phyloP scores from a whole-genome alignment of 208 protist species.

The Endotrypanum monterogeii region DNA sequence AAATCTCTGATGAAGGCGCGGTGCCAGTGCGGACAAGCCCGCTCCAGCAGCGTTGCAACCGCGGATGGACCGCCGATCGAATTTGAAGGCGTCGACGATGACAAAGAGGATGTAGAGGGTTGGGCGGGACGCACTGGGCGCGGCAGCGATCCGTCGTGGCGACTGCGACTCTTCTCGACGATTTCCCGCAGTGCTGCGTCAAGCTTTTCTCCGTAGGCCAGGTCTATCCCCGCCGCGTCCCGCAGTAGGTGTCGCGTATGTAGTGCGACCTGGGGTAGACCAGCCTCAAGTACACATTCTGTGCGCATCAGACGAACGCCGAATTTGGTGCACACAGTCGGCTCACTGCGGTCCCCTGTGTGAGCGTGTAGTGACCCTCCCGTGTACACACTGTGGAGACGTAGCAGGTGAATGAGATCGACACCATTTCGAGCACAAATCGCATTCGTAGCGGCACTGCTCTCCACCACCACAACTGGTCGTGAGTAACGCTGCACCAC shows the following conservation, averaged over 20 bases:
- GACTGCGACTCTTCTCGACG: constrained; percentile 31
- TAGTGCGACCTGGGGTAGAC: constrained; percentile 22
- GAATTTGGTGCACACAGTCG: constrained; percentile 49
- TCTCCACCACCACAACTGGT: constrained; percentile 72
- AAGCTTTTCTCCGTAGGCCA: constrained; percentile 80
- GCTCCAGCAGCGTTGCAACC: constrained; percentile 56
- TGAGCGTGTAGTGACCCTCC: constrained; percentile 46
- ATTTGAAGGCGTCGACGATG: not conserved
- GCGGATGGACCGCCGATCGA: constrained; percentile 16
- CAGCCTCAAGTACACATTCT: constrained; percentile 58
- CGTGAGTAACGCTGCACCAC: constrained; percentile 66
- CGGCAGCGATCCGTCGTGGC: constrained; percentile 31
- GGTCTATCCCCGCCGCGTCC: constrained; percentile 42
- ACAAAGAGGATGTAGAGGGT: not conserved
- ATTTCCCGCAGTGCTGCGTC: constrained; percentile 53
- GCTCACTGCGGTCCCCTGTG: constrained; percentile 58
- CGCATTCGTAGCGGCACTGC: constrained; percentile 46
- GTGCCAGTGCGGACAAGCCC: constrained; percentile 65
- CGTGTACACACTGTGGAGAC: constrained; percentile 56
- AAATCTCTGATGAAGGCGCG: constrained; percentile 52
- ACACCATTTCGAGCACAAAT: constrained; percentile 61
- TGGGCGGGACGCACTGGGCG: constrained; percentile 11
- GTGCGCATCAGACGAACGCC: constrained; percentile 72
- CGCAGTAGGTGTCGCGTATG: constrained; percentile 51
- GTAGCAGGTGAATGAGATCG: constrained; percentile 70